These are phyloP conservation scores for Withania somnifera DNA, from an alignment of 305 asterid species.

Conservation along the genomic window DNA sequence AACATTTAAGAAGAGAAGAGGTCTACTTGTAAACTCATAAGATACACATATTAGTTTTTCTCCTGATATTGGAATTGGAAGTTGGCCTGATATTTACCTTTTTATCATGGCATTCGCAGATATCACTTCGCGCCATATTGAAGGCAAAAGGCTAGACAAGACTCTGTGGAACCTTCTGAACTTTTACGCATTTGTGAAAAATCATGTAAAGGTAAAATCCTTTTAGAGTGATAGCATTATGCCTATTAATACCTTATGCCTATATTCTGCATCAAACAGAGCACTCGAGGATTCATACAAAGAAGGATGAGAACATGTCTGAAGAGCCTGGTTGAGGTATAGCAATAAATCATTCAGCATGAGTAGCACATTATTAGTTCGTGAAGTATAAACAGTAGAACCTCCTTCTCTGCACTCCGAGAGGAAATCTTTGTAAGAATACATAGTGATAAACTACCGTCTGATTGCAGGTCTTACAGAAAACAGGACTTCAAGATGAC, in stretches of 20 bases:
- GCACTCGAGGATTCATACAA: conserved; percentile 65
- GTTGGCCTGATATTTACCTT: background rate
- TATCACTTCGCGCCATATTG: conserved; percentile 48
- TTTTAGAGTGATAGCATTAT: background rate
- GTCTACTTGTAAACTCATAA: background rate
- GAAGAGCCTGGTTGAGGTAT: conserved; percentile 66
- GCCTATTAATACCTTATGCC: background rate
- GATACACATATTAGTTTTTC: background rate
- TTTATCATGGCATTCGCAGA: conserved; percentile 29
- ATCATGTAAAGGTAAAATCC: conserved; percentile 66
- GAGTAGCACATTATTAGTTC: background rate
- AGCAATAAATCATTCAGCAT: background rate
- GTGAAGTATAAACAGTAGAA: background rate
- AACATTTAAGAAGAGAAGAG: background rate
- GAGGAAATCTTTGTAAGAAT: background rate
- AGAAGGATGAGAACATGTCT: conserved; percentile 72
- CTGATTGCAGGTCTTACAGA: conserved; percentile 39
- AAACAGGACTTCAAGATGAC: conserved; percentile 34
- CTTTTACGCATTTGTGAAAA: conserved; percentile 61
- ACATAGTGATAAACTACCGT: background rate
- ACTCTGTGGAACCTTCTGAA: conserved; percentile 87
- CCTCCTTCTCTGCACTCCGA: background rate
- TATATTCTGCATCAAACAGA: conserved; percentile 36
- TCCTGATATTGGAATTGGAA: background rate
- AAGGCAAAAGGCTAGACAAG: conserved; percentile 77